These are phyloP conservation scores for Podospora comata DNA, from an alignment of 495 filamentous ascomycete species.

Conservation along the genomic window DNA sequence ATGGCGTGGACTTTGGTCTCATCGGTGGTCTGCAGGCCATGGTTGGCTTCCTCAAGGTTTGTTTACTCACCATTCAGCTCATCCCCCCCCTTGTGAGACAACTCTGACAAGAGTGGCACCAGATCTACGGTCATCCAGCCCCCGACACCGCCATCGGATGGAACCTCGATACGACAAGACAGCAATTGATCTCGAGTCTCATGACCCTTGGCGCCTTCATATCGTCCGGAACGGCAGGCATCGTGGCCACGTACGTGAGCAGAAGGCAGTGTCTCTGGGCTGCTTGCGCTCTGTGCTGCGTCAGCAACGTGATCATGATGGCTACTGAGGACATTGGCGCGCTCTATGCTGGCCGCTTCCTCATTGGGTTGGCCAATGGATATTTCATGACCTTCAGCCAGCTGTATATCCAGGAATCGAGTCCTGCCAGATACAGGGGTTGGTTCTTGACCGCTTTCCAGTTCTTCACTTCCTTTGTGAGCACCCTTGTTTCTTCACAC, in stretches of 20 bases:
- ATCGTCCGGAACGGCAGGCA: constrained; percentile 51
- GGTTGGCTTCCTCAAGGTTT: constrained; percentile 55
- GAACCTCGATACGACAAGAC: constrained; percentile 52
- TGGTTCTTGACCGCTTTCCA: constrained; percentile 45
- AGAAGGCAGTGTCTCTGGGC: constrained; percentile 49
- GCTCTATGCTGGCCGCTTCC: constrained; percentile 53
- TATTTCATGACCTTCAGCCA: constrained; percentile 60
- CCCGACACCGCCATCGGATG: constrained; percentile 47
- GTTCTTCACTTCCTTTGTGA: constrained; percentile 40
- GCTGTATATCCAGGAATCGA: constrained; percentile 53
- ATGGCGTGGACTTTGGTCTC: constrained; percentile 60
- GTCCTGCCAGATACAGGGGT: constrained; percentile 50
- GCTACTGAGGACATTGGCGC: constrained; percentile 49
- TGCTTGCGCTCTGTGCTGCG: constrained; percentile 47
- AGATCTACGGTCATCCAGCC: constrained; percentile 44
- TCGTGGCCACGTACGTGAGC: constrained; percentile 47
- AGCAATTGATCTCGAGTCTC: constrained; percentile 56
- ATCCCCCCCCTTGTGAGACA: neutral
- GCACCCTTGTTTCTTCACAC: neutral
- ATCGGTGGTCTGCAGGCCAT: constrained; percentile 62
- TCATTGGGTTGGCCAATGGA: constrained; percentile 57
- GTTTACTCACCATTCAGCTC: neutral
- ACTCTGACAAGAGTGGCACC: neutral
- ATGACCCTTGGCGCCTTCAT: constrained; percentile 62
- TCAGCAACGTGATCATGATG: constrained; percentile 58